These are phyloP conservation scores for Dalbergia oliveri DNA, from an alignment of 306 rosid species.

Conservation along the genomic window DNA sequence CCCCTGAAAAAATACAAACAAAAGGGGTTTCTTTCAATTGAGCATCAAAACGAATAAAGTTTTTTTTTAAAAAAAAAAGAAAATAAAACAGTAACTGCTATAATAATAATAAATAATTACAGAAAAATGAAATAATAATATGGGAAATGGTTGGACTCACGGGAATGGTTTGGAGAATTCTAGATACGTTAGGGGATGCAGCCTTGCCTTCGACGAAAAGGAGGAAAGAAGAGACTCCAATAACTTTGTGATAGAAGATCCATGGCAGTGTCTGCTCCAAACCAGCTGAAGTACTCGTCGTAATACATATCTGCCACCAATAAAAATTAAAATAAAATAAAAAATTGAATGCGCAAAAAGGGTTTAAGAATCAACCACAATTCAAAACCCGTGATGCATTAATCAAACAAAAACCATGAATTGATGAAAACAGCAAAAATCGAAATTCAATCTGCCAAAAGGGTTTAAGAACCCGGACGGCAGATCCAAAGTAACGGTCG, in stretches of 20 bases:
- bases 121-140: neutral
- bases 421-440: neutral
- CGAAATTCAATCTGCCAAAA: neutral
- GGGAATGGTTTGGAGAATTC: slow-evolving; percentile 85
- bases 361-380: slow-evolving; percentile 28
- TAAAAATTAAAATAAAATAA: neutral
- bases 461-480: slow-evolving; percentile 19
- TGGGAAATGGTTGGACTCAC: slow-evolving; percentile 57
- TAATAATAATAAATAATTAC: neutral
- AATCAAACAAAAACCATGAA: slow-evolving; percentile 16
- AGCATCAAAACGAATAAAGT: slow-evolving; percentile 28
- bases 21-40: slow-evolving; percentile 8
- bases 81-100: neutral
- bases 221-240: slow-evolving; percentile 87
- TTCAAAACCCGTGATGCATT: neutral
- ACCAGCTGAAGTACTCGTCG: slow-evolving; percentile 87
- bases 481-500: neutral
- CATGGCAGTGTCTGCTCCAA: slow-evolving; percentile 93
- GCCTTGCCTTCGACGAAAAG: slow-evolving; percentile 98
- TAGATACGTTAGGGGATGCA: slow-evolving; percentile 80
- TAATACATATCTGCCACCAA: slow-evolving; percentile 67
- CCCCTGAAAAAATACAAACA: slow-evolving; percentile 60
- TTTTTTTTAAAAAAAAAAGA: neutral
- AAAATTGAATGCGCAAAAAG: neutral
- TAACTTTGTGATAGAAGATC: slow-evolving; percentile 92